Conservation (phyloP, 176 grass and related monocot genomes). For the Hordeum vulgare region DNA sequence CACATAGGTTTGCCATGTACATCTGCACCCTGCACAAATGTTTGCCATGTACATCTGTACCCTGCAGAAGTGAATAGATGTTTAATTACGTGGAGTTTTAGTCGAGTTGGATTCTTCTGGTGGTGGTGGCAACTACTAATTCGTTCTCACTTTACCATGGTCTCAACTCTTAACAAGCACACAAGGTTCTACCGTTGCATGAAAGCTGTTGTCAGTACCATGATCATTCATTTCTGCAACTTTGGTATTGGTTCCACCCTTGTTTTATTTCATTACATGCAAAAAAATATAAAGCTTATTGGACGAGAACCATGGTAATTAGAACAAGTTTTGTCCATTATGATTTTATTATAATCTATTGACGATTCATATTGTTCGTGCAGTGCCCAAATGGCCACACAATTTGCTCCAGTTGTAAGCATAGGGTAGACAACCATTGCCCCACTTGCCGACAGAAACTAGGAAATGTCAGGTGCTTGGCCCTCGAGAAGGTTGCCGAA, state of each 20-base stretch:
- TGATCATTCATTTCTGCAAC: neutral
- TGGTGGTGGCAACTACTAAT: no score
- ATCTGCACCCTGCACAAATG: no score
- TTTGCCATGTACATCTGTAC: no score
- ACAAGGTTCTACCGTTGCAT: no score
- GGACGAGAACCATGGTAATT: neutral
- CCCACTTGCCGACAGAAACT: slow-evolving; percentile 83
- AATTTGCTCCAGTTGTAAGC: slow-evolving; percentile 82
- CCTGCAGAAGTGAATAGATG: no score
- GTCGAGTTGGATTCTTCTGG: no score
- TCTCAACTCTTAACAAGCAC: neutral
- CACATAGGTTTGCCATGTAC: no score
- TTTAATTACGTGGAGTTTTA: no score
- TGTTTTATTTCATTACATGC: neutral
- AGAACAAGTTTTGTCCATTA: neutral
- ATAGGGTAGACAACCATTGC: slow-evolving; percentile 76
- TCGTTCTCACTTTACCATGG: no score
- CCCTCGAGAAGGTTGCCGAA: slow-evolving; percentile 81
- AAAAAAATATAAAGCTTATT: no score
- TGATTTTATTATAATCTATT: neutral
- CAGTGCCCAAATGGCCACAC: slow-evolving; percentile 90
- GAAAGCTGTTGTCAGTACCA: no score
- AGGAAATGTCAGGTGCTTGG: slow-evolving; percentile 79
- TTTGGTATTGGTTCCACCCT: neutral
- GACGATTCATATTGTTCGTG: slow-evolving; percentile 23